phyloP scores from a whole-genome alignment of 768 basidiomycete species.

The Mycena kentingensis region DNA sequence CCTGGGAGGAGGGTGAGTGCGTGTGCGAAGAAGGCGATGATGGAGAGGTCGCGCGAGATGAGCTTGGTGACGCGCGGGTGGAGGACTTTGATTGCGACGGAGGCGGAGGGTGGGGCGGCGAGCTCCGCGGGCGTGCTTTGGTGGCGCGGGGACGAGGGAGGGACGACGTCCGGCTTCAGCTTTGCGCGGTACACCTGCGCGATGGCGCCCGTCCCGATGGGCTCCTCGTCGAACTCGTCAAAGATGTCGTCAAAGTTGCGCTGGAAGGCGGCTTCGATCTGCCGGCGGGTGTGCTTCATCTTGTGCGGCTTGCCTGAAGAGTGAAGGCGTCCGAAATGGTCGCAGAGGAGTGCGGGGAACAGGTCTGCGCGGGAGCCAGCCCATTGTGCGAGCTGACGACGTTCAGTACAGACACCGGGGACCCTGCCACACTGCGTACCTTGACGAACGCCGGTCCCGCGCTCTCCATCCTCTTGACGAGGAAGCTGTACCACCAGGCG shows the following conservation, averaged over 20 bases:
- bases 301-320: constrained; percentile 85
- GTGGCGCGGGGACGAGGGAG: constrained; percentile 80
- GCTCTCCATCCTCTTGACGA: constrained; percentile 87
- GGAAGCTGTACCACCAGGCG: constrained; percentile 94
- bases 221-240: constrained; percentile 80
- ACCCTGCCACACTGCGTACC: constrained; percentile 43
- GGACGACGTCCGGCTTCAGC: constrained; percentile 80
- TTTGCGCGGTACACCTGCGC: constrained; percentile 95
- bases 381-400: constrained; percentile 89
- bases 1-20: constrained; percentile 80
- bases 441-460: constrained; percentile 98
- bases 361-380: constrained; percentile 94
- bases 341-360: constrained; percentile 85
- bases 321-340: constrained; percentile 84
- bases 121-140: constrained; percentile 57
- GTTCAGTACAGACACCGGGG: constrained; percentile 17
- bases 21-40: constrained; percentile 92
- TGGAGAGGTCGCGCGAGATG: constrained; percentile 87
- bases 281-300: constrained; percentile 72
- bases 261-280: constrained; percentile 84
- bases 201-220: constrained; percentile 98
- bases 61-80: constrained; percentile 84
- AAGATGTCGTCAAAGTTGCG: constrained; percentile 87
- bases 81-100: constrained; percentile 94
- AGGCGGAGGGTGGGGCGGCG: constrained; percentile 71